Percentiles rank a stretch among this genome's conserved stretches.
Evolutionary conservation across 1,139 yeast genomes (phyloP).

Genomic region (Candida sp.): DNA sequence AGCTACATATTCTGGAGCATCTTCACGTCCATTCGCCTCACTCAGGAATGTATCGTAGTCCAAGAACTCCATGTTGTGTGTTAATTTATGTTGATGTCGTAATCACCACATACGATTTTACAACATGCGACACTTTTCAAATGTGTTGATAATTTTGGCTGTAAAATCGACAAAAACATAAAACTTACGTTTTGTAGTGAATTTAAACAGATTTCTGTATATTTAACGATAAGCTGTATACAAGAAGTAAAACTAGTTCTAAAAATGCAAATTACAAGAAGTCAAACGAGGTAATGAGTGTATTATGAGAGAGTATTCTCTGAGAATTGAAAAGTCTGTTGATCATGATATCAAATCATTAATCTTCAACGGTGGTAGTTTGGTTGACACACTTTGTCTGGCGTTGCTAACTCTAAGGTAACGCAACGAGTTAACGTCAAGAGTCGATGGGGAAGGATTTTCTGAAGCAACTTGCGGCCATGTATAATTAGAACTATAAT

Average conservation of each 20-base stretch:
- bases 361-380: not conserved
- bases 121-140: no score
- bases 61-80: constrained; percentile 35
- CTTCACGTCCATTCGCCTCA: constrained; percentile 4
- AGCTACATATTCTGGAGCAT: constrained; percentile 16
- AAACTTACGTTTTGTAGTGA: not conserved
- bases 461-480: not conserved
- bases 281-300: not conserved
- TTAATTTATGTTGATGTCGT: no score
- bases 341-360: not conserved
- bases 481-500: not conserved
- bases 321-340: not conserved
- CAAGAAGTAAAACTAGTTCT: not conserved
- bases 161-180: not conserved
- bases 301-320: not conserved
- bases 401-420: constrained; percentile 1
- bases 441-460: not conserved
- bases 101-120: no score
- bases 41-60: constrained; percentile 36
- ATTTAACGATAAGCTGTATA: not conserved
- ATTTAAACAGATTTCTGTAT: not conserved
- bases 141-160: not conserved
- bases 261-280: not conserved
- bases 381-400: not conserved
- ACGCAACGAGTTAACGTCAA: not conserved